Evolutionary conservation across 1,284 basidiomycete species (phyloP), one percentile per base, ranked within the genome.

Genomic region (Coniferiporia weirii): DNA sequence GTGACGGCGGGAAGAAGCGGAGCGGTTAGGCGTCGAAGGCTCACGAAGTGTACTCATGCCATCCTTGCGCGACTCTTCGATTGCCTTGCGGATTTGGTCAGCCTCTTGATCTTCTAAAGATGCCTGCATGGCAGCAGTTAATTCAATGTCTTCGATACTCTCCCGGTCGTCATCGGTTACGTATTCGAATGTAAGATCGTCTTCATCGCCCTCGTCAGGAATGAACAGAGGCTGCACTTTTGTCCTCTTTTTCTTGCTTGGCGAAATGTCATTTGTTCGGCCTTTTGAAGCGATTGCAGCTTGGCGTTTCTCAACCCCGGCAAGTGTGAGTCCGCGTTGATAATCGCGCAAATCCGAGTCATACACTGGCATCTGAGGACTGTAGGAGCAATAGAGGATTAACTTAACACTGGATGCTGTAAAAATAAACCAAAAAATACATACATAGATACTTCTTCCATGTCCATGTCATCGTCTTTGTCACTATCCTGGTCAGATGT

Each of bases 371-470:
- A 66, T 52, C 17, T 62, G 66, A 57, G 77, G 68, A 65, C 76
- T 80, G 64, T 45, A 44, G 19, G 32, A 4, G 52, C 32, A 20
- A 51, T 54, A 35, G 49, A 51, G 66, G 48, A 72, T 69, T 60
- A 47, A 47, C 34, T 35, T 57, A 50, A 12, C 27, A 17, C 32
- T 34, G 34, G 56, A 58, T 57, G 32, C 64, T 19, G 9, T 50
- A 17, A n/a, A 60, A 35, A 36, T 5, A 34, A n/a, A n/a, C 15
- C 46, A 19, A 44, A 27, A 47, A 15, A 54, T 20, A 70, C 83
- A 67, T 73, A 90, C 89, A 89, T 84, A 52, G 71, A 65, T 27
- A 93, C 81, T 68, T 91, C 87, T 66, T 93, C 89, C 84, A 89
- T 90, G 38, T 89, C 87, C 62, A 75, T 75, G 48, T 87, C 85